Evolutionary conservation across 306 rosid genomes (phyloP), one percentile per base, ranked within the genome.

Genomic region (Rubus parviflorus): DNA sequence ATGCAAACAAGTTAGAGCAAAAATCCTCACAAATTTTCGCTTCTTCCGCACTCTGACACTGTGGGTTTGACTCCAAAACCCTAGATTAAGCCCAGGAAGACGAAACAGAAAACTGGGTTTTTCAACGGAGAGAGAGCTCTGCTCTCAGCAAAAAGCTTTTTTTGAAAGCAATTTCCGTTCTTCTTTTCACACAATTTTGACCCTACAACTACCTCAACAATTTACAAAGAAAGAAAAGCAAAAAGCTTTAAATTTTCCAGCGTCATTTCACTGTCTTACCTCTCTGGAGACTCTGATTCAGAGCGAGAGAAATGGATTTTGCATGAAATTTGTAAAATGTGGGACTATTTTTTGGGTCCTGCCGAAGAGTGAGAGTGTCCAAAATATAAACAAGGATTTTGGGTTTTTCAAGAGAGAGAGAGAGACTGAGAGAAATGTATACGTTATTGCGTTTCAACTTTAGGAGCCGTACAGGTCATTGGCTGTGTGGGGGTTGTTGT

Each of bases 1-100:
- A 82, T 68, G 79, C 53, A 57, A 46, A 41, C 20, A 35, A 56
- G 41, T 15, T 10, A 17, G 17, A 68, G 19, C 72, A 81, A 77
- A 62, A 66, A 73, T 52, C 11, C 78, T 83, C 79, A 17, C 75
- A 17, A n/a, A 58, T 25, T 68, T 30, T 41, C 37, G 73, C 60
- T 47, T 54, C 52, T 70, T 45, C 15, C 3, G 51, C 20, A 57
- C 72, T 45, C 12, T 11, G 42, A 46, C 25, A 10, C 41, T 6
- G 8, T 62, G 77, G 66, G 30, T 25, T 75, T 13, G 61, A 20
- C 60, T 7, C 81, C 52, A 49, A 62, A 81, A 76, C 54, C 73
- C 77, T 53, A 62, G 53, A 63, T 53, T 62, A 42, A 70, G 52
- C 80, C 81, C 66, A 22, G 23, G 70, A 75, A 51, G 5, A 25